Percentiles rank a stretch among this genome's conserved stretches.
These are phyloP conservation scores for Lenwebbia sp. DNA, from an alignment of 345 rosid species.

Conservation along the genomic window DNA sequence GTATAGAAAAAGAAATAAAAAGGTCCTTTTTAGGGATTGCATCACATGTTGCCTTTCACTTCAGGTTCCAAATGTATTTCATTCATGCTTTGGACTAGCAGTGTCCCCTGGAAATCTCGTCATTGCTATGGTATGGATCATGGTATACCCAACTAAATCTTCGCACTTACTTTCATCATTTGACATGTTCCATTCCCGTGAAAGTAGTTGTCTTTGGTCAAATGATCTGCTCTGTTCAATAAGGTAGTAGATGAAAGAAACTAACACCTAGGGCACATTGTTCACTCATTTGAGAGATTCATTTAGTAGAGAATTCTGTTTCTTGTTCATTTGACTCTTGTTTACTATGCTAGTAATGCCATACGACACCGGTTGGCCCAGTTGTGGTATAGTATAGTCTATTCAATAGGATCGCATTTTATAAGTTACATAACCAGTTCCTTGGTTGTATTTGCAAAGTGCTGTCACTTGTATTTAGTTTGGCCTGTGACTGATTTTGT, in stretches of 20 bases:
- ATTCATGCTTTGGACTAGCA: conserved; percentile 76
- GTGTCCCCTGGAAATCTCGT: conserved; percentile 76
- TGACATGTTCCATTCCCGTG: neutral
- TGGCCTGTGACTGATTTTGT: neutral
- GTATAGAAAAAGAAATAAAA: neutral
- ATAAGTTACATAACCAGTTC: neutral
- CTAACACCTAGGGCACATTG: neutral
- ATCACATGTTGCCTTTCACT: conserved; percentile 1
- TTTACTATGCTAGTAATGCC: neutral
- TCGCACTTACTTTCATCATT: neutral
- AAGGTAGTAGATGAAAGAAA: neutral
- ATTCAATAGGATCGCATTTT: neutral
- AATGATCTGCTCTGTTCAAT: neutral
- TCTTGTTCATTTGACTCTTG: neutral
- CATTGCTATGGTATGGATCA: conserved; percentile 54
- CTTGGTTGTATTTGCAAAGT: neutral
- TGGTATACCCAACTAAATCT: neutral
- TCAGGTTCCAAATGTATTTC: conserved; percentile 73
- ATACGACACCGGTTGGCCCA: neutral
- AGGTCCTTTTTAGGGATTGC: neutral
- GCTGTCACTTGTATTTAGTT: neutral
- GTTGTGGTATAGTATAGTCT: neutral
- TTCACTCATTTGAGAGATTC: neutral
- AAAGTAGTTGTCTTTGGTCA: neutral
- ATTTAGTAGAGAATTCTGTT: neutral